A percentile compares a stretch with the other conserved stretches of the same genome.
These are phyloP conservation scores for Polytrichum formosum DNA, from an alignment of 225 moss, liverwort and hornwort species.

Conservation along the genomic window DNA sequence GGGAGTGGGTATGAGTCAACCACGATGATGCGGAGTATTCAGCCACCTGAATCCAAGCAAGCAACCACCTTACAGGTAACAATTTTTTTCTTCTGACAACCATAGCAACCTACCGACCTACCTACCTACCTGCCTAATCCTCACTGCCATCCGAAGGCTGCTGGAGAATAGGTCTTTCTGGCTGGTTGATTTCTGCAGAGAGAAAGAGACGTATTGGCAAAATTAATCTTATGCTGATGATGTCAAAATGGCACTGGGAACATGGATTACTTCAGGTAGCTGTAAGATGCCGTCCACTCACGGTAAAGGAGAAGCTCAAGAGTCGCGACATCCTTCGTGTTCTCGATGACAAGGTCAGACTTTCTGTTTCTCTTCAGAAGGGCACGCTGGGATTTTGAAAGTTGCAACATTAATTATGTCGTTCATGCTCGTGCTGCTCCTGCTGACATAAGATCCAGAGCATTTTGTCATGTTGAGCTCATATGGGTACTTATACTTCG, in stretches of 20 bases:
- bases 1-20: slow-evolving; percentile 36
- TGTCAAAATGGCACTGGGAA: slow-evolving; percentile 3
- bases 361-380: not conserved
- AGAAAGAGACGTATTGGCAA: no score
- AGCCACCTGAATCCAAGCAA: slow-evolving; percentile 88
- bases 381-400: no score
- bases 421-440: no score
- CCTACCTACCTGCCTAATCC: no score
- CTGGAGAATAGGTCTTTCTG: not conserved
- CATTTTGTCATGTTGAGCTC: no score
- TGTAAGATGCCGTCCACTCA: slow-evolving; percentile 78
- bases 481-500: not conserved
- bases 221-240: not conserved
- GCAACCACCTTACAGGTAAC: slow-evolving; percentile 76
- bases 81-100: not conserved
- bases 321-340: slow-evolving; percentile 82
- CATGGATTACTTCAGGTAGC: slow-evolving; percentile 51
- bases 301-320: slow-evolving; percentile 58
- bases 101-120: no score
- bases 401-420: no score
- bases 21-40: slow-evolving; percentile 79
- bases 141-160: no score
- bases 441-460: no score
- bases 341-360: slow-evolving; percentile 72
- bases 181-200: not conserved